Conservation (phyloP, 78 protist genomes). For the Thecamonas trahens region DNA sequence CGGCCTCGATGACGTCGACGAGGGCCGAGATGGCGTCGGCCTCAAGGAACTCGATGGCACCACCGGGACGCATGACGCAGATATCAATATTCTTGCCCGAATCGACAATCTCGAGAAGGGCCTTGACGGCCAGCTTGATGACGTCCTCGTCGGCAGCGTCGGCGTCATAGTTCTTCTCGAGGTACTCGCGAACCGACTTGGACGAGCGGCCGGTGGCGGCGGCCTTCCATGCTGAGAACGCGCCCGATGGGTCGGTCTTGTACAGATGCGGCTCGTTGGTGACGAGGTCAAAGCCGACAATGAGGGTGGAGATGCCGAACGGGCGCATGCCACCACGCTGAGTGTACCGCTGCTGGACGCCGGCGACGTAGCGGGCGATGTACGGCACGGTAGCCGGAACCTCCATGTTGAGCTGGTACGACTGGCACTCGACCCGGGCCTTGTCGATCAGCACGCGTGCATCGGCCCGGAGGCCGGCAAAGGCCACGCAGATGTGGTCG, state of each 20-base stretch:
- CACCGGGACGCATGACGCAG: slow-evolving; percentile 70
- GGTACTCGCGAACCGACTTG: slow-evolving; percentile 88
- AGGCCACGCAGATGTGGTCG: slow-evolving; percentile 87
- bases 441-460: slow-evolving; percentile 87
- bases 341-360: slow-evolving; percentile 93
- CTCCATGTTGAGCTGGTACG: slow-evolving; percentile 88
- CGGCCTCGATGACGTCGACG: no score
- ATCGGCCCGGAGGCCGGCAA: slow-evolving; percentile 97
- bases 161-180: slow-evolving; percentile 88
- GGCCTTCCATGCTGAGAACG: slow-evolving; percentile 88
- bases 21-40: no score
- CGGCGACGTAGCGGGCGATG: slow-evolving; percentile 86
- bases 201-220: slow-evolving; percentile 64
- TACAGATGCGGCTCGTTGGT: slow-evolving; percentile 85
- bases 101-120: slow-evolving; percentile 82
- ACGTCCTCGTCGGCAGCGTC: slow-evolving; percentile 56
- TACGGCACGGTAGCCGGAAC: slow-evolving; percentile 87
- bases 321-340: slow-evolving; percentile 98
- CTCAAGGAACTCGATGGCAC: no score
- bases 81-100: slow-evolving; percentile 87
- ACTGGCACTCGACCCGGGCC: slow-evolving; percentile 94
- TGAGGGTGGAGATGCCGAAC: slow-evolving; percentile 94
- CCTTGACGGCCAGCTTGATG: slow-evolving; percentile 82
- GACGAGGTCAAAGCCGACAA: slow-evolving; percentile 85
- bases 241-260: slow-evolving; percentile 97